Base-by-base conservation (phyloP, 352 stramenopile species). In the Phytophthora citrophthora region DNA sequence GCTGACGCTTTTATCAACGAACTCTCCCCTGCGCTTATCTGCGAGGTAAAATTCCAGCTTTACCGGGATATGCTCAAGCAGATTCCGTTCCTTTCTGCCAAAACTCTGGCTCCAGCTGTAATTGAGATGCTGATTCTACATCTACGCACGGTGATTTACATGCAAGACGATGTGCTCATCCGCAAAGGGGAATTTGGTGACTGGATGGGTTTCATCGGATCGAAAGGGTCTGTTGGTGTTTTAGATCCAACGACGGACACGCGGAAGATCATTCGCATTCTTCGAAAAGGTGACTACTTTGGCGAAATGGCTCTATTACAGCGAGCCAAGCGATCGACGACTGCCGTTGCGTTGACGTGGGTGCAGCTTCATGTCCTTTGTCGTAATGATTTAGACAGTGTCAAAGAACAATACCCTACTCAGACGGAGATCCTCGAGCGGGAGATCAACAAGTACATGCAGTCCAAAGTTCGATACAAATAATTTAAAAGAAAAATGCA, bases 181-280 rank as follows among this genome's bases (percentile, higher is more conserved):
- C 78, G 85, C 39, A 92, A 93, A 57, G 83, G 83, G n/a, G 85
- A 93, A 62, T 82, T 81, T 27, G 81, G 85, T 10, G 83, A 93
- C 63, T 93, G 85, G 85, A 93, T 93, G 85, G 85, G 83, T 7
- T 91, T 93, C 48, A 91, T 92, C 45, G 82, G 82, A 13, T 89
- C 79, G 12, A 91, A 88, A 60, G 85, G 83, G 1, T 78, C 73
- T 1, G 81, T 91, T 3, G 82, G 80, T 8, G 68, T 93, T n/a
- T 64, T 93, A 4, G 83, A 90, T 40, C 83, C 83, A 4, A 76
- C 68, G 8, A 74, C 76, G 0, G 40, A 77, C 4, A 60, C 46
- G 34, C 70, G 73, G 20, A 79, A 82, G 40, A 81, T 93, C 31
- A 84, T 91, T 5, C 64, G 80, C 13, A 88, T 91, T 20, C 69